Evolutionary conservation across 2,329 filamentous ascomycete genomes (phyloP).

Genomic region (Diaporthe australafricana): DNA sequence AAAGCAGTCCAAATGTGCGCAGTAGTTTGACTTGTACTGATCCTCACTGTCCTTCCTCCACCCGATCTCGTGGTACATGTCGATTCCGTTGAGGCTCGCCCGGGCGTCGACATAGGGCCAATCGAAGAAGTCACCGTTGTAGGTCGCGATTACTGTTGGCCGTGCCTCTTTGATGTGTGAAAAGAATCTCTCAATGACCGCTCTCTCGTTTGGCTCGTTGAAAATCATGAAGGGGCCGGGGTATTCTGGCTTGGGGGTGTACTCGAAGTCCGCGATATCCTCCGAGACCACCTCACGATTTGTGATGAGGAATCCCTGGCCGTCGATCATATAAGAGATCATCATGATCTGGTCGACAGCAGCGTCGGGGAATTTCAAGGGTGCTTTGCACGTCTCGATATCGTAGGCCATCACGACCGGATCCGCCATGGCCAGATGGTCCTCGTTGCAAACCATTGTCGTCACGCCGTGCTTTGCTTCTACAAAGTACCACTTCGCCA

Average conservation of each 20-base stretch:
- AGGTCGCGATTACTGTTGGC: constrained; percentile 98
- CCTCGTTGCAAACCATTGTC: constrained; percentile 85
- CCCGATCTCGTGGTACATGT: constrained; percentile 99
- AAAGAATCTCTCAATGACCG: constrained; percentile 90
- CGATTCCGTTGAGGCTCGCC: constrained; percentile 93
- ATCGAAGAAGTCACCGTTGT: constrained; percentile 99
- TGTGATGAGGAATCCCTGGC: constrained; percentile 96
- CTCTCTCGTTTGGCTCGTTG: constrained; percentile 95
- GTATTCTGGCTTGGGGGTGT: constrained; percentile 97
- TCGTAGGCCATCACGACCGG: constrained; percentile 99
- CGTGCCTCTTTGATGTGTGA: constrained; percentile 93
- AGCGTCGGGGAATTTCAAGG: constrained; percentile 95
- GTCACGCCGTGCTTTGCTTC: constrained; percentile 93
- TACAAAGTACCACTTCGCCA: constrained; percentile 96
- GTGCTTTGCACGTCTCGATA: constrained; percentile 97
- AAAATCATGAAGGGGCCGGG: constrained; percentile 96
- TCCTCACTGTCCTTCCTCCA: constrained; percentile 96
- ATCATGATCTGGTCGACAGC: constrained; percentile 99
- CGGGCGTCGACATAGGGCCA: constrained; percentile 98
- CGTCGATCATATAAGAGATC: constrained; percentile 99
- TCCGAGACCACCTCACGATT: constrained; percentile 98
- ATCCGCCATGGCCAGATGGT: constrained; percentile 89
- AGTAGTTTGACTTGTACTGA: constrained; percentile 95
- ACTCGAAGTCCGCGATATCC: constrained; percentile 97
- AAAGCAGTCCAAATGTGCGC: constrained; percentile 99